phyloP scores from a whole-genome alignment of 169 alveolate species.

The Plasmodium billcollinsi region DNA sequence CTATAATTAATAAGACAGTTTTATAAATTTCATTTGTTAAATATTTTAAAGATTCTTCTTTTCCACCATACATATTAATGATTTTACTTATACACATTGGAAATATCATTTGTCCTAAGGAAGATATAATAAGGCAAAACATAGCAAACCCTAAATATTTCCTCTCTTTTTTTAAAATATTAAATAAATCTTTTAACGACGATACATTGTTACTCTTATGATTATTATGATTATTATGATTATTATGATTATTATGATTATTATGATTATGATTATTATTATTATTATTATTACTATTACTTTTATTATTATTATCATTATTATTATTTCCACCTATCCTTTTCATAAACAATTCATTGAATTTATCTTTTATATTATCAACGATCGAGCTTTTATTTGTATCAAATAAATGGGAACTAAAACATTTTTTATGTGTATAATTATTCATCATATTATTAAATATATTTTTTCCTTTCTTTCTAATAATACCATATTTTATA shows the following conservation, averaged over 20 bases:
- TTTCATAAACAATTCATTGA: constrained; percentile 23
- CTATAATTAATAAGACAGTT: constrained; percentile 42
- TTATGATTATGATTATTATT: too few relatives aligned
- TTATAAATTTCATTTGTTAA: constrained; percentile 53
- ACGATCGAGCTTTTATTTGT: background rate
- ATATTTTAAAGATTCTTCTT: constrained; percentile 64
- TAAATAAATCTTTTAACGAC: constrained; percentile 51
- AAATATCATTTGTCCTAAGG: constrained; percentile 62
- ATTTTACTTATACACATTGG: constrained; percentile 76
- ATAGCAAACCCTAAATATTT: constrained; percentile 41
- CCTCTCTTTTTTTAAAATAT: constrained; percentile 63
- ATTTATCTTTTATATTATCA: constrained; percentile 22
- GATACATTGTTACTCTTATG: constrained; percentile 4
- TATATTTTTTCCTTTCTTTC: too few relatives aligned
- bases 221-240: too few relatives aligned
- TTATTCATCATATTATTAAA: too few relatives aligned
- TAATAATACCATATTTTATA: background rate
- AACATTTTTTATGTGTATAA: background rate
- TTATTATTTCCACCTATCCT: background rate
- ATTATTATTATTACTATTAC: too few relatives aligned
- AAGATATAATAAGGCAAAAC: constrained; percentile 33
- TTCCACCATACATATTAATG: constrained; percentile 69
- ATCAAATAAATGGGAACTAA: background rate
- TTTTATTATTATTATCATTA: too few relatives aligned
- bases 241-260: too few relatives aligned